Evolutionary conservation across 1,284 basidiomycete species (phyloP), one percentile per base, ranked within the genome.

Genomic region (Austroboletus rostrupii): DNA sequence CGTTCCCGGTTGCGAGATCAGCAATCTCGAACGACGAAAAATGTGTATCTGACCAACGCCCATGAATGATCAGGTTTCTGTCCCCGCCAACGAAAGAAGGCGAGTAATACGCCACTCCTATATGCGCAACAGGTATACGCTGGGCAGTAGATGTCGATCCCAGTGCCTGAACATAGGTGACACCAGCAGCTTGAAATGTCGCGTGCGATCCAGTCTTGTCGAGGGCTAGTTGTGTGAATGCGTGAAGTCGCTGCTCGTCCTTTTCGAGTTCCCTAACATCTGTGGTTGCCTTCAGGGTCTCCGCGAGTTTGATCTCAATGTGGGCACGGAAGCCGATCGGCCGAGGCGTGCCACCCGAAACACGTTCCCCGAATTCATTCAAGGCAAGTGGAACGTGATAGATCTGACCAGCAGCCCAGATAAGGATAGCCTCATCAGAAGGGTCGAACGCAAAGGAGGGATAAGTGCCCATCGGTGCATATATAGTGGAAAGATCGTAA

Each of bases 401-500:
- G 19, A 88, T 83, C 54, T 85, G 78, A 10, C 85, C 85, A 3
- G 80, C 76, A 5, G 85, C 82, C 85, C 85, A 88, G 49, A 88
- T 81, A 53, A 88, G 72, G 49, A 88, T 69, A 0, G 80, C 83
- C 53, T 78, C 72, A 54, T 84, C 80, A 8, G 70, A 66, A 0
- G 83, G 51, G 50, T 52, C 48, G 63, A 87, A 87, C 3, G 83
- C 73, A 58, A 84, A 88, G 1, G 83, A 81, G 0, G 86, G 85
- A 56, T 87, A 88, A 21, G 85, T 85, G 16, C 85, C 84, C 81
- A 86, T 86, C 0, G 85, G 83, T 6, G 85, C 81, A 11, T 79
- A 85, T 43, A 85, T 72, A 5, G 66, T 64, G n/a, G 73, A 72
- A 16, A 81, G 69, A 59, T 88, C 85, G 56, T 83, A 86, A 2